Evolutionary conservation across 139 green algal genomes (phyloP), one percentile per base, ranked within the genome.

Genomic region (Spirogloea muscicola): DNA sequence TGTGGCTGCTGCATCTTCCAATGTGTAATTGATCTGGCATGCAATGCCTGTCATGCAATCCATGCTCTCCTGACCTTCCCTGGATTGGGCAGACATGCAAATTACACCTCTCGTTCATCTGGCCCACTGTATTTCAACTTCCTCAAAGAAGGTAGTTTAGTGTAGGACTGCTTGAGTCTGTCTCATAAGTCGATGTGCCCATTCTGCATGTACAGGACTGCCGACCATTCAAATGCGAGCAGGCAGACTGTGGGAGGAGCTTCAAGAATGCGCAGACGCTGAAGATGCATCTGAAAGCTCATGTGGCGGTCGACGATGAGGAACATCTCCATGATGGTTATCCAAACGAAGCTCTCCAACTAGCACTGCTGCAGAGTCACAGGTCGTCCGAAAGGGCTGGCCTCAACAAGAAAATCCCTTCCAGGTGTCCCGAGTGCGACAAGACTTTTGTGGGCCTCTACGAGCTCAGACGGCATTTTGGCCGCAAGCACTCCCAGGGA

Each of bases 261-360:
- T 81, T 81, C 65, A 82, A 82, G 40, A 81, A 81, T 31, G 37
- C 27, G 73, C 73, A 81, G 44, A 81, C 73, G 40, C 57, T 81
- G 41, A 75, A 63, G 25, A 81, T 81, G 73, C 73, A 81, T 55
- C 51, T 72, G 29, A 81, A 81, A 3, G 73, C 68, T 25, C 73
- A 80, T 27, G 65, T 46, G 73, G 25, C 29, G 16, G n/a, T n/a
- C 13, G 72, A 80, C n/a, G 16, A 65, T 65, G 57, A 18, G 16
- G 21, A 16, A 51, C 16, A 31, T 65, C 57, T 16, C 21, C 16
- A 16, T 49, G 57, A n/a, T 16, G 18, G 21, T 16, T 65, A n/a
- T n/a, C n/a, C n/a, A n/a, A n/a, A 16, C 18, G 44, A 55, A 55
- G 16, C 16, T 55, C 44, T 25, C 16, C 18, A 18, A 16, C 16